Percentiles rank a stretch among this genome's conserved stretches.
phyloP scores from a whole-genome alignment of 495 filamentous ascomycete species.

The Aspergillus funiculosus region DNA sequence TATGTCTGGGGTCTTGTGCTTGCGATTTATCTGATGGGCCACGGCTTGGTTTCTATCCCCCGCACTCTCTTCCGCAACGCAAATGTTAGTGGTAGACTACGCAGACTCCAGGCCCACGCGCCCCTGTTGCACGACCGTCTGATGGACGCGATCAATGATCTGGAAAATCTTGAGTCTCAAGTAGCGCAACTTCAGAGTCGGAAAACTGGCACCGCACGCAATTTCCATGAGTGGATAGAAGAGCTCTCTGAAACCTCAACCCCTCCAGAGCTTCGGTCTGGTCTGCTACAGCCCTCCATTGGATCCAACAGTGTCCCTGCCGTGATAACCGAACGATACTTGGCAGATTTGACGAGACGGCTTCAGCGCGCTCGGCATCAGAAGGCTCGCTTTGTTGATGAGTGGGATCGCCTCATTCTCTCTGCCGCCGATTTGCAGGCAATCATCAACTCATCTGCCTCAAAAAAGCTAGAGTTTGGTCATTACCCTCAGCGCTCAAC shows the following conservation, averaged over 20 bases:
- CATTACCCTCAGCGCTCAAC: constrained; percentile 50
- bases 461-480: constrained; percentile 72
- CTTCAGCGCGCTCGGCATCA: constrained; percentile 76
- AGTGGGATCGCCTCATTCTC: constrained; percentile 76
- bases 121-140: constrained; percentile 80
- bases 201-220: constrained; percentile 73
- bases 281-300: constrained; percentile 34
- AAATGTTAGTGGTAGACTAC: constrained; percentile 63
- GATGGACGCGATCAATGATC: constrained; percentile 72
- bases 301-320: constrained; percentile 51
- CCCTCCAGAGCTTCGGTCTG: constrained; percentile 56
- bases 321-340: constrained; percentile 86
- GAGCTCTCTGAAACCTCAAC: constrained; percentile 71
- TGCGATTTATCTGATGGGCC: constrained; percentile 95
- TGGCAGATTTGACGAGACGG: constrained; percentile 81
- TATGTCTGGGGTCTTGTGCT: constrained; percentile 89
- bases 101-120: constrained; percentile 69
- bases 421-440: constrained; percentile 69
- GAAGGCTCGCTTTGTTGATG: constrained; percentile 71
- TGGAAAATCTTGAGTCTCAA: constrained; percentile 77
- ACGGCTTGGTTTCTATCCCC: constrained; percentile 88
- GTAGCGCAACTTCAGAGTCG: constrained; percentile 69
- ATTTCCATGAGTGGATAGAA: constrained; percentile 93
- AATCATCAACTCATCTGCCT: constrained; percentile 75
- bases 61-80: constrained; percentile 71